Percentiles rank a stretch among this genome's conserved stretches.
These are phyloP conservation scores for Tolypocladium pustulatum DNA, from an alignment of 2,329 filamentous ascomycete genomes.

Conservation along the genomic window DNA sequence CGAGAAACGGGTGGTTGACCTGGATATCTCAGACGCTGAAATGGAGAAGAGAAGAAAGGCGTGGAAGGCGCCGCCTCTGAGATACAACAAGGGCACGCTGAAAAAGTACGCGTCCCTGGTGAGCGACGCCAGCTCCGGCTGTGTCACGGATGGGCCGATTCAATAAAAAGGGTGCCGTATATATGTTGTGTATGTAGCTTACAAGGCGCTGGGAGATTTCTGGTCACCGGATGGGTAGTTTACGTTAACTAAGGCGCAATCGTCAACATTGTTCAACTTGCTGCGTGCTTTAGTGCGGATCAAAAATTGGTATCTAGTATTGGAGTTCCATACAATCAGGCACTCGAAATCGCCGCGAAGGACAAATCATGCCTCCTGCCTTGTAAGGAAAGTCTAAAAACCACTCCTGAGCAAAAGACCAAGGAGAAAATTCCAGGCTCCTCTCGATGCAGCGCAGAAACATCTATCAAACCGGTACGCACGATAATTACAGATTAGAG, in stretches of 20 bases:
- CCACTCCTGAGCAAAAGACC: not conserved
- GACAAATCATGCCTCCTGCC: not conserved
- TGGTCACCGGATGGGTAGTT: not conserved
- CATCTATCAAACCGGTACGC: not conserved
- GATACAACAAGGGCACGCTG: conserved; percentile 53
- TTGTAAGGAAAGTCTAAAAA: not conserved
- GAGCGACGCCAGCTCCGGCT: conserved; percentile 48
- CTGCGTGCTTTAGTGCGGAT: not conserved
- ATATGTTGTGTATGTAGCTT: not conserved
- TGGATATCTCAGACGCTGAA: conserved; percentile 57
- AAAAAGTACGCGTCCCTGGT: conserved; percentile 58
- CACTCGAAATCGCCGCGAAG: not conserved
- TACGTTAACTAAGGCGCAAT: not conserved
- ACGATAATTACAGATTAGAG: not conserved
- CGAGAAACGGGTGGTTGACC: conserved; percentile 57
- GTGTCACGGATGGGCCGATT: conserved; percentile 39
- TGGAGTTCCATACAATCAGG: not conserved
- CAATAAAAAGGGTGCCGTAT: not conserved
- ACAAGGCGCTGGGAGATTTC: not conserved
- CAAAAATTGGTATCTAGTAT: not conserved
- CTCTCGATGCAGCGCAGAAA: not conserved
- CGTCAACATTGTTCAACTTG: not conserved
- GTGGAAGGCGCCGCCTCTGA: conserved; percentile 52
- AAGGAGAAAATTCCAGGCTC: not conserved
- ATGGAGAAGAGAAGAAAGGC: conserved; percentile 43